Evolutionary conservation across 352 stramenopile genomes (phyloP), one percentile per base, ranked within the genome.

Genomic region (Aphanomyces astaci): DNA sequence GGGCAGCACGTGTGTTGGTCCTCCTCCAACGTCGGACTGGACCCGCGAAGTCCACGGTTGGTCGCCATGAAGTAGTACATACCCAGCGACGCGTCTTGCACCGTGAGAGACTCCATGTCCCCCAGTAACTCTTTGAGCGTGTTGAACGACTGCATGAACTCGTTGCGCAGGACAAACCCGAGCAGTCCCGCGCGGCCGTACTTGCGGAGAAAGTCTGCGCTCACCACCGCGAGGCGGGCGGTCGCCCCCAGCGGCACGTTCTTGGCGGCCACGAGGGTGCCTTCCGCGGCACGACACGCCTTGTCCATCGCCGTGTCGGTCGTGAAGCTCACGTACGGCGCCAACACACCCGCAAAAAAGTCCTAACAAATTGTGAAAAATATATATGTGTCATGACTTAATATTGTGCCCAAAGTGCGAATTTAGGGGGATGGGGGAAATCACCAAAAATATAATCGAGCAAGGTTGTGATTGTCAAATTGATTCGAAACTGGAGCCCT

Each of bases 21-120:
- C 19, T 78, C 78, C 46, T 95, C 86, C 4, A 73, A 69, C 32
- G 87, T 78, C 5, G 86, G 86, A 51, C 85, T 77, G 30, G 81
- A 78, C n/a, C 86, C 86, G 22, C 86, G 83, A 22, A 89, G 80
- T 1, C 86, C 86, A 48, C 86, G 83, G 51, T 93, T 93, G 80
- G 90, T 92, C 4, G 86, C 86, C 86, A 95, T 95, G 48, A 93
- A 93, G 57, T 95, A 95, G 49, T 92, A 95, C 17, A 84, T 89
- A 1, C 86, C 86, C 62, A 95, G 81, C 0, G 86, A 84, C 49
- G 85, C 84, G 75, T 95, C 86, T 73, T 95, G 86, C 62, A 95
- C 90, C 0, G 81, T 82, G 31, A 95, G 76, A 53, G 84, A 82
- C 48, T 89, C 84, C 4, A 95, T 69, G 64, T 95, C 83, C 0